Evolutionary conservation across 805 yeast genomes (phyloP).

Genomic region (Candida ulmi): DNA sequence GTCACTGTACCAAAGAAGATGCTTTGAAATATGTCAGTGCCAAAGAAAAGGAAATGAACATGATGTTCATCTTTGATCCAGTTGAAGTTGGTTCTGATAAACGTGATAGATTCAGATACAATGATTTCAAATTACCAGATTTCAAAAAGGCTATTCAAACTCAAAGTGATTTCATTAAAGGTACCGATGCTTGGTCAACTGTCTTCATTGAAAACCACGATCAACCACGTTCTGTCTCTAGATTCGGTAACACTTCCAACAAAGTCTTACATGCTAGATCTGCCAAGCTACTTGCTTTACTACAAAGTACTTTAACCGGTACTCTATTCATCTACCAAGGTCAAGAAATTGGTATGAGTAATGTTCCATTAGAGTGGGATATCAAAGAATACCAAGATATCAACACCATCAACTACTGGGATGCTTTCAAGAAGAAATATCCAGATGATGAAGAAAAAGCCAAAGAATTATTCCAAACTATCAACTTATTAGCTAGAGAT

Average conservation of each 20-base stretch:
- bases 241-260: constrained; percentile 42
- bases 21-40: constrained; percentile 37
- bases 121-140: constrained; percentile 30
- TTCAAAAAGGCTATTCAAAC: constrained; percentile 35
- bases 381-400: constrained; percentile 47
- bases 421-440: constrained; percentile 23
- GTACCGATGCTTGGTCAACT: constrained; percentile 54
- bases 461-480: constrained; percentile 26
- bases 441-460: constrained; percentile 23
- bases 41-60: constrained; percentile 32
- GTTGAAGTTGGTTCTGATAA: constrained; percentile 33
- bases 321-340: constrained; percentile 56
- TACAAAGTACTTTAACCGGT: constrained; percentile 44
- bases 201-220: constrained; percentile 54
- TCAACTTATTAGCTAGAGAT: constrained; percentile 41
- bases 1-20: constrained; percentile 35
- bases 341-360: constrained; percentile 54
- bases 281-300: constrained; percentile 43
- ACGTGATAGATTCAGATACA: constrained; percentile 30
- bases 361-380: constrained; percentile 37
- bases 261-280: constrained; percentile 28
- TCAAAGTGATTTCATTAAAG: constrained; percentile 35
- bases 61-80: constrained; percentile 33
- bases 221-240: constrained; percentile 47
- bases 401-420: constrained; percentile 38